Evolutionary conservation across 371 early-diverging fungal species (phyloP).

Genomic region (Dentiscutata heterogama): DNA sequence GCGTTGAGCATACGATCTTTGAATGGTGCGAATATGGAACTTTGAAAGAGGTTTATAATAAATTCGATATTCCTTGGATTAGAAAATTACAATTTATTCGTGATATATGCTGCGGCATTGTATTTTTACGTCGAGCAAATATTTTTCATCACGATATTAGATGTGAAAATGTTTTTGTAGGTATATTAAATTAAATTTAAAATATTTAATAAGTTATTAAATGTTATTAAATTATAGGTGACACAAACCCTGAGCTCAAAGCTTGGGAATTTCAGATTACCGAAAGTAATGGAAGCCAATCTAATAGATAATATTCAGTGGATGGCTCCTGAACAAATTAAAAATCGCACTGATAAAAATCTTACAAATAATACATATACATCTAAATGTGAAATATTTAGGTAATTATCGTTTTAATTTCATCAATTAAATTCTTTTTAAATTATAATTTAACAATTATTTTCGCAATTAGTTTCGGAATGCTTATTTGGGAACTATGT

Average conservation of each 20-base stretch:
- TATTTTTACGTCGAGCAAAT: constrained; percentile 25
- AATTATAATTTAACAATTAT: no score
- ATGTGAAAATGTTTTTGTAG: constrained; percentile 31
- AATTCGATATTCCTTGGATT: background rate
- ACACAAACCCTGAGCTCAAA: background rate
- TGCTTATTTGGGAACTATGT: no score
- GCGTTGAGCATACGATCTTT: background rate
- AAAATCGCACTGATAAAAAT: no score
- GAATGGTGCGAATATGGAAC: constrained; percentile 34
- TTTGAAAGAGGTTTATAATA: constrained; percentile 26
- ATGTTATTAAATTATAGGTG: background rate
- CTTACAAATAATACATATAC: no score
- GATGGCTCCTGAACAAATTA: constrained; percentile 31
- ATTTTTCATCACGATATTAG: background rate
- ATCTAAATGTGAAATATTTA: background rate
- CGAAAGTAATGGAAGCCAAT: background rate
- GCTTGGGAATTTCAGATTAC: constrained; percentile 31
- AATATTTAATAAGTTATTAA: background rate
- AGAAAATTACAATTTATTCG: constrained; percentile 9
- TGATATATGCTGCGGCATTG: constrained; percentile 25
- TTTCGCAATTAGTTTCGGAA: no score
- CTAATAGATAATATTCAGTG: background rate
- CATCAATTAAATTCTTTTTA: no score
- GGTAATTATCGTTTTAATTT: background rate
- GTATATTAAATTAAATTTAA: background rate